Base-by-base conservation (phyloP, 1,284 basidiomycete genomes). In the Mycosarcoma mackinlayi region DNA sequence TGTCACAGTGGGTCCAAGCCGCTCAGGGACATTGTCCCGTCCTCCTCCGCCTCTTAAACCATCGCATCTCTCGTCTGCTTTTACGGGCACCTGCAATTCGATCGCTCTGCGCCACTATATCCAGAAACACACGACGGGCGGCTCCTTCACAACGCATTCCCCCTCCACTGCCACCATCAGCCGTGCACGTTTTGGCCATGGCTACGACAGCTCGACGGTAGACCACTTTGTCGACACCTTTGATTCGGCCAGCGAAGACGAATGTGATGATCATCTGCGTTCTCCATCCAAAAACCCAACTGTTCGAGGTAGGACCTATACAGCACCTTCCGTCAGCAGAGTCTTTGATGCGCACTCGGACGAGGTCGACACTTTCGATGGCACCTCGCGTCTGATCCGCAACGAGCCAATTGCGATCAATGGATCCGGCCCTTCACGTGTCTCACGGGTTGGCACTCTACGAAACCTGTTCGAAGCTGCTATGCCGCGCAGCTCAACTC, bases 61-160 rank as follows among this genome's bases (percentile, higher is more conserved):
- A 23, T 66, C 57, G 16, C 73, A 77, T 53, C 68, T 77, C 33
- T 73, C 73, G 0, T 67, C 63, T 6, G 64, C 75, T 4, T 59
- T 70, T 38, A 77, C 75, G 8, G 75, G 75, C 33, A 77, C 75
- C 10, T 71, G 74, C 59, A 68, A 72, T 35, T 77, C 73, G 18
- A 73, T 66, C n/a, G 65, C 75, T n/a, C 56, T 77, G 3, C 62
- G 60, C 8, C 55, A 66, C 31, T 77, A 75, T 24, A 75, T 77
- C 16, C 68, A 69, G 7, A 59, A 60, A 2, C 75, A 77, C 23
- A 63, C 50, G 18, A 76, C 73, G 7, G 62, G 64, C 28, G 66
- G 61, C 10, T 71, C 70, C 10, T 61, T 68, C 41, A 57, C 64
- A 28, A 52, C 55, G 0, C 56, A 56, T 19, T 53, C 49, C 1